These are phyloP conservation scores for Candida ascalaphidarum DNA, from an alignment of 805 yeast species.

Conservation along the genomic window DNA sequence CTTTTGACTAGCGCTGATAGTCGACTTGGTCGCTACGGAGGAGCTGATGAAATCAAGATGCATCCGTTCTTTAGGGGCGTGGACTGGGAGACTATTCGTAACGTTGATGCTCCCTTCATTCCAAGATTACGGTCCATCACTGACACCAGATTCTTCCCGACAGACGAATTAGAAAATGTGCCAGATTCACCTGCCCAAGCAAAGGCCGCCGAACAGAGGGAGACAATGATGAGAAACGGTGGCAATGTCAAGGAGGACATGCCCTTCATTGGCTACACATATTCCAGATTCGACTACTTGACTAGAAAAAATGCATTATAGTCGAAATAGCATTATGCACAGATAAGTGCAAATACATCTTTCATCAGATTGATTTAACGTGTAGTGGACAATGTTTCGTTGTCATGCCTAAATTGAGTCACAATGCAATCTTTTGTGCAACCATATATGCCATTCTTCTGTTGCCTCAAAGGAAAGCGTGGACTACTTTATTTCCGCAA, in stretches of 20 bases:
- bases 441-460: too few relatives aligned
- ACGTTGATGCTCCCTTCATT: constrained; percentile 87
- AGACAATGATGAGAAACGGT: constrained; percentile 29
- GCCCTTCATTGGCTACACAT: constrained; percentile 97
- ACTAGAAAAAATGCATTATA: constrained; percentile 62
- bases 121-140: constrained; percentile 88
- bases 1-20: constrained; percentile 71
- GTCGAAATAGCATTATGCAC: too few relatives aligned
- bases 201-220: constrained; percentile 57
- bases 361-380: too few relatives aligned
- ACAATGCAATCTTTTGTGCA: too few relatives aligned
- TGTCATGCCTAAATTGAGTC: too few relatives aligned
- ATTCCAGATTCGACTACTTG: constrained; percentile 86
- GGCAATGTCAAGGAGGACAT: constrained; percentile 68
- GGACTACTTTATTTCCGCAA: too few relatives aligned
- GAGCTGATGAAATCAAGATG: constrained; percentile 81
- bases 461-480: too few relatives aligned
- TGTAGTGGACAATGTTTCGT: too few relatives aligned
- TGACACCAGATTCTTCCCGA: constrained; percentile 96
- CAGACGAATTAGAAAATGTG: constrained; percentile 90
- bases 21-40: constrained; percentile 81
- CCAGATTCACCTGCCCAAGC: constrained; percentile 71
- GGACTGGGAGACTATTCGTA: constrained; percentile 83
- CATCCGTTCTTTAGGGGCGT: constrained; percentile 96
- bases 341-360: too few relatives aligned